These are phyloP conservation scores for Abrus pulchellus DNA, from an alignment of 306 rosid genomes.

Conservation along the genomic window DNA sequence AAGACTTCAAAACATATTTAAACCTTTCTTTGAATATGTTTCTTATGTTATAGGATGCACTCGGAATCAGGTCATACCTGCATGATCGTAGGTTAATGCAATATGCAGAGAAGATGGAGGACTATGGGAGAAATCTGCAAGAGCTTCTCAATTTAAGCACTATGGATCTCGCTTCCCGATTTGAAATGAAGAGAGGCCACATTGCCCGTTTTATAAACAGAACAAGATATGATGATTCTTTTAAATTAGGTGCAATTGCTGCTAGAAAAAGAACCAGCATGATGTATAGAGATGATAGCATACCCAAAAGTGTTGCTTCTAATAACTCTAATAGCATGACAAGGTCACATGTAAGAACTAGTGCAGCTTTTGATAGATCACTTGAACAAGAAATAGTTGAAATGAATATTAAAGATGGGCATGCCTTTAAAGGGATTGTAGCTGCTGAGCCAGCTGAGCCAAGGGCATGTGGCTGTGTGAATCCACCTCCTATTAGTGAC, in stretches of 20 bases:
- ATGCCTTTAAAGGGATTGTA: conserved; percentile 83
- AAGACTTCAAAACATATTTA: background rate
- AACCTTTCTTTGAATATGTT: background rate
- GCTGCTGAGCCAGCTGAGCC: conserved; percentile 74
- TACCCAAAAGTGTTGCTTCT: conserved; percentile 51
- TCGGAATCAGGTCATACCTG: conserved; percentile 83
- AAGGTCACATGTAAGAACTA: conserved; percentile 48
- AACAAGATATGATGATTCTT: conserved; percentile 55
- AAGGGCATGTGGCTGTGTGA: conserved; percentile 78
- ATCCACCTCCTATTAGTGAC: conserved; percentile 70
- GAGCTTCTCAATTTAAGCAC: conserved; percentile 66
- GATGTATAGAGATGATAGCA: conserved; percentile 52
- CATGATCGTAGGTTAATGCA: conserved; percentile 85
- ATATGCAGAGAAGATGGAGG: conserved; percentile 80
- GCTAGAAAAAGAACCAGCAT: conserved; percentile 52
- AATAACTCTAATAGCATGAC: conserved; percentile 47
- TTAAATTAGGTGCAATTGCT: conserved; percentile 40
- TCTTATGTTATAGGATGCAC: conserved; percentile 65
- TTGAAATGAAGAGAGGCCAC: conserved; percentile 89
- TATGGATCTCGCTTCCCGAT: conserved; percentile 60
- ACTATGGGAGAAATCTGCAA: conserved; percentile 56
- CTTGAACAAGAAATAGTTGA: conserved; percentile 63
- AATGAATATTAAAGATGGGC: conserved; percentile 72
- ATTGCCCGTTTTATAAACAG: conserved; percentile 78
- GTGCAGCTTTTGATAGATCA: conserved; percentile 50